These are phyloP conservation scores for Benincasa hispida DNA, from an alignment of 306 rosid species.

Conservation along the genomic window DNA sequence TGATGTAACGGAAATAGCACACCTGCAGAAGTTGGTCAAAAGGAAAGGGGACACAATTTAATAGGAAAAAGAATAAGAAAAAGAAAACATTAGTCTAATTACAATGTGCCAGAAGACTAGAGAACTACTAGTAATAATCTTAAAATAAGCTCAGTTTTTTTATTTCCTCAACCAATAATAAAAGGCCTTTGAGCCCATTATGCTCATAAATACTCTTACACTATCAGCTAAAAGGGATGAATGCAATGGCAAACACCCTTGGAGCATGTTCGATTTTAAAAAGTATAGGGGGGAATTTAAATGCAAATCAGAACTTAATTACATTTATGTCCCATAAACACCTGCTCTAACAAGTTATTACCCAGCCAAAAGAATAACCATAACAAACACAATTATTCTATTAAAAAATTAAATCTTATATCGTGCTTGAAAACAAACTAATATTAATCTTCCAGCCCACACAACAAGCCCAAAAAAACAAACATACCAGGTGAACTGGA, in stretches of 20 bases:
- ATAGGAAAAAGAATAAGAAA: neutral
- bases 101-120: neutral
- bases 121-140: neutral
- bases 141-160: neutral
- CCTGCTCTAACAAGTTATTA: neutral
- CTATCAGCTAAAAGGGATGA: neutral
- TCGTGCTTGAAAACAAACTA: neutral
- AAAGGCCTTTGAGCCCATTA: neutral
- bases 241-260: neutral
- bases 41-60: neutral
- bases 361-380: neutral
- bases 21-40: conserved; percentile 41
- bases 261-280: neutral
- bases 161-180: neutral
- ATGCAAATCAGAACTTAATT: neutral
- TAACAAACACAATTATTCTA: neutral
- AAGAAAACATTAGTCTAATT: neutral
- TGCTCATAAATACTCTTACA: neutral
- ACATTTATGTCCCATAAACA: neutral
- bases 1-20: conserved; percentile 82
- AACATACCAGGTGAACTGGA: conserved; percentile 83
- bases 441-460: neutral
- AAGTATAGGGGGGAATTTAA: neutral
- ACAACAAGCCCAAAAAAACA: neutral
- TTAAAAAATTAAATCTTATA: neutral